Percentiles rank a stretch among this genome's conserved stretches.
These are phyloP conservation scores for Melanomma pulvis-pyrius DNA, from an alignment of 495 filamentous ascomycete species.

Conservation along the genomic window DNA sequence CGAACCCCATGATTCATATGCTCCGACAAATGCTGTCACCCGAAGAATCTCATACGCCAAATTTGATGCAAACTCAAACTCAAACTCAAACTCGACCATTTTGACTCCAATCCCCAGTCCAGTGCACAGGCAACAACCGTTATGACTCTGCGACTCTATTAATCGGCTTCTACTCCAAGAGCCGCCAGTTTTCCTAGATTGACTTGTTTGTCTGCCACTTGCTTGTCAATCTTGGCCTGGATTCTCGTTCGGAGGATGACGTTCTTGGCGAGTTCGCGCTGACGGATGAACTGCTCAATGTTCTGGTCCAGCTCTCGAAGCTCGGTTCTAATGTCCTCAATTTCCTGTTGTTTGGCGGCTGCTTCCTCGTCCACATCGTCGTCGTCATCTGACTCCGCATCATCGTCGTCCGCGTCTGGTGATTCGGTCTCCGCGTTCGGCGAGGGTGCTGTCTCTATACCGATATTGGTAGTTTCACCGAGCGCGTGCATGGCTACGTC, in stretches of 20 bases:
- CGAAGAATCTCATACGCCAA: not conserved
- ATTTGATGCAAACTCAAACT: not conserved
- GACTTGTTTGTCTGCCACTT: conserved; percentile 59
- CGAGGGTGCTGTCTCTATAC: conserved; percentile 23
- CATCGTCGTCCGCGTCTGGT: conserved; percentile 49
- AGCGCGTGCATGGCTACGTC: conserved; percentile 37
- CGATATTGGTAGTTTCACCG: conserved; percentile 4
- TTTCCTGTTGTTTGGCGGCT: conserved; percentile 50
- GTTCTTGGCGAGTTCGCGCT: conserved; percentile 47
- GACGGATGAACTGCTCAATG: conserved; percentile 52
- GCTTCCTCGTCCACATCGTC: conserved; percentile 53
- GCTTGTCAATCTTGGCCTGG: conserved; percentile 55
- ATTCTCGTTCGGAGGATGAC: conserved; percentile 58
- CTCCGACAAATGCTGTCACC: not conserved
- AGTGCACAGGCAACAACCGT: too few relatives aligned
- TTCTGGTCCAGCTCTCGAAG: conserved; percentile 53
- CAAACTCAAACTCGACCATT: too few relatives aligned
- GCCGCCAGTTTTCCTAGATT: conserved; percentile 51
- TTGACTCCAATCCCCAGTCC: too few relatives aligned
- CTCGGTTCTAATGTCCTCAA: conserved; percentile 55
- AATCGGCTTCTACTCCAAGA: conserved; percentile 29
- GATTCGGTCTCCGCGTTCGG: conserved; percentile 32
- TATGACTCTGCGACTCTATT: too few relatives aligned
- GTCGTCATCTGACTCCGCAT: conserved; percentile 56
- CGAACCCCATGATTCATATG: not conserved